Conservation (phyloP, 148 eudicot genomes). For the Chenopodium suecicum region DNA sequence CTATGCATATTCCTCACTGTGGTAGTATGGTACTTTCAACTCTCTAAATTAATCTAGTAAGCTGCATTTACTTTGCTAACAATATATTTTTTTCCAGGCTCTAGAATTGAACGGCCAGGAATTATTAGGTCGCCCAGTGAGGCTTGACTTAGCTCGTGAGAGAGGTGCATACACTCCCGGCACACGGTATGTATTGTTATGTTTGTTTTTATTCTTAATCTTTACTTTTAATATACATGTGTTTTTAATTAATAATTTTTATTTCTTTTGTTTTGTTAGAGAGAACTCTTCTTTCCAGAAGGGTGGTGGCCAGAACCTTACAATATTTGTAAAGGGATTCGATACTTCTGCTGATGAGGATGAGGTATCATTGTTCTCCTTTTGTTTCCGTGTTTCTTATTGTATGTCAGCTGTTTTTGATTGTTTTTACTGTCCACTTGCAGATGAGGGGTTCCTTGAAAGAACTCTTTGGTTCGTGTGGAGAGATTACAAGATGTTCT, state of each 20-base stretch:
- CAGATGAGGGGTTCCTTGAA: conserved; percentile 41
- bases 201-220: background rate
- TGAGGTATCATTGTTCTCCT: conserved; percentile 33
- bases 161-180: conserved; percentile 63
- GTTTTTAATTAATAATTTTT: too few relatives aligned
- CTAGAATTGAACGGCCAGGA: conserved; percentile 52
- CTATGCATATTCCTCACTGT: too few relatives aligned
- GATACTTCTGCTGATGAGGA: conserved; percentile 52
- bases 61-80: background rate
- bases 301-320: conserved; percentile 41
- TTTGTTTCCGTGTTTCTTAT: too few relatives aligned
- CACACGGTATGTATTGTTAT: conserved; percentile 49
- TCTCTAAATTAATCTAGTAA: background rate
- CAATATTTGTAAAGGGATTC: conserved; percentile 68
- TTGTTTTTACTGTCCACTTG: conserved; percentile 10
- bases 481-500: conserved; percentile 65
- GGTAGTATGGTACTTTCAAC: too few relatives aligned
- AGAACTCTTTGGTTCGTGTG: conserved; percentile 71
- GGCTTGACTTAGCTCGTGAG: conserved; percentile 66
- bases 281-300: conserved; percentile 55
- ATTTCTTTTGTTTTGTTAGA: conserved; percentile 9
- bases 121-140: conserved; percentile 50
- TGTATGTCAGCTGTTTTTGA: background rate
- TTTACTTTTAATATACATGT: background rate
- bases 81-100: conserved; percentile 40